Evolutionary conservation across 1,284 basidiomycete species (phyloP).

Genomic region (Heterobasidion parviporum): DNA sequence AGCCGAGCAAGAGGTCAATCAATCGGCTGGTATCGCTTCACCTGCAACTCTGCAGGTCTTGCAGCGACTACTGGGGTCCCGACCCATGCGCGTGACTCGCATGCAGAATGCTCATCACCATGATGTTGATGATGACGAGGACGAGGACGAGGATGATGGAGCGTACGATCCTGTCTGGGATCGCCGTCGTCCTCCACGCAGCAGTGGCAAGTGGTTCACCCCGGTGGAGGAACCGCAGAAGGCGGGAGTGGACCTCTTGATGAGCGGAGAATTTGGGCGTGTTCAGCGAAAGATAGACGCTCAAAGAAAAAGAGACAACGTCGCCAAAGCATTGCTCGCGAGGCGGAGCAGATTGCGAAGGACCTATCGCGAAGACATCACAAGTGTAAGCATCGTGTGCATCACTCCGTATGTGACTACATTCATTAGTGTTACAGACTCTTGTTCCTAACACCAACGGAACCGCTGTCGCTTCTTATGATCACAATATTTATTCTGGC

Average conservation of each 20-base stretch:
- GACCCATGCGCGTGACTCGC: too few species aligned
- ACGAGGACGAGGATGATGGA: slow-evolving; percentile 30
- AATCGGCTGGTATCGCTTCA: too few species aligned
- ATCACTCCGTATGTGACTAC: not conserved
- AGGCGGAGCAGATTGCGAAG: slow-evolving; percentile 30
- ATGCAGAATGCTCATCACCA: too few species aligned
- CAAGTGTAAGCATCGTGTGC: slow-evolving; percentile 29
- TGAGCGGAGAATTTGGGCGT: slow-evolving; percentile 82
- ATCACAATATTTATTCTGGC: slow-evolving; percentile 83
- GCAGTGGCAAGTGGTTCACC: slow-evolving; percentile 28
- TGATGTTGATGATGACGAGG: slow-evolving; percentile 1
- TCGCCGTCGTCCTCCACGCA: not conserved
- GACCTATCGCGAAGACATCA: slow-evolving; percentile 42
- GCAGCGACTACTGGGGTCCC: too few species aligned
- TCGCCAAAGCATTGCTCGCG: slow-evolving; percentile 40
- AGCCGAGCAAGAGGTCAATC: too few species aligned
- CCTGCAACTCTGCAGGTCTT: too few species aligned
- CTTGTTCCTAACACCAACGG: slow-evolving; percentile 84
- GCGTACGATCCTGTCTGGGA: slow-evolving; percentile 11
- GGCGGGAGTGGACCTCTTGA: slow-evolving; percentile 63
- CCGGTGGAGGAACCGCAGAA: slow-evolving; percentile 60
- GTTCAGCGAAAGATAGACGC: slow-evolving; percentile 41
- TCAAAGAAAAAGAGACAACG: slow-evolving; percentile 26
- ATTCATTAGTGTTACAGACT: slow-evolving; percentile 31
- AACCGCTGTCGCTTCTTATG: slow-evolving; percentile 79